These are phyloP conservation scores for Dicorynia guianensis DNA, from an alignment of 306 rosid species.

Conservation along the genomic window DNA sequence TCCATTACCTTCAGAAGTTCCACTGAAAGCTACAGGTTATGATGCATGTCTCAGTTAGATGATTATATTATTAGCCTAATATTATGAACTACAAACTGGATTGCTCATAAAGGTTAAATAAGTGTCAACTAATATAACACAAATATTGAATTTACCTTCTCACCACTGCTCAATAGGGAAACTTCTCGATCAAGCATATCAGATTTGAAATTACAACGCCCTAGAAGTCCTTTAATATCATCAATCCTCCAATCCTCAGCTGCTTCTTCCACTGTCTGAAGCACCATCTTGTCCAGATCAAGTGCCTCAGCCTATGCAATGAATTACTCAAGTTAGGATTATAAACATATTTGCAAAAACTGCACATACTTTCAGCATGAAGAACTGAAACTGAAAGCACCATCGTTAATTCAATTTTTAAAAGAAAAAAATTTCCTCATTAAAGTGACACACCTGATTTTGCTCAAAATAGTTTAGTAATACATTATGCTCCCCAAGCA, in stretches of 20 bases:
- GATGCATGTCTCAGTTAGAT: slow-evolving; percentile 11
- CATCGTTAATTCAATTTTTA: slow-evolving; percentile 3
- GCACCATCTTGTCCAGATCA: slow-evolving; percentile 63
- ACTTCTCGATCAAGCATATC: slow-evolving; percentile 71
- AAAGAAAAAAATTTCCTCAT: slow-evolving; percentile 23
- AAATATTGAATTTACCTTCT: slow-evolving; percentile 53
- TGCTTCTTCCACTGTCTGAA: slow-evolving; percentile 64
- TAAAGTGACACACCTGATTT: slow-evolving; percentile 74
- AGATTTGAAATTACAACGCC: slow-evolving; percentile 71
- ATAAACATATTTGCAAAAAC: slow-evolving; percentile 3
- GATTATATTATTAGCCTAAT: background rate
- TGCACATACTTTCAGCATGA: slow-evolving; percentile 1
- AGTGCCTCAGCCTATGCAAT: slow-evolving; percentile 70
- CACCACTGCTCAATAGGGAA: slow-evolving; percentile 69
- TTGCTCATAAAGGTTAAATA: slow-evolving; percentile 8
- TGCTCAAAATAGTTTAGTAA: slow-evolving; percentile 97
- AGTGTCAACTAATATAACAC: background rate
- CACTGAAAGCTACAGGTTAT: slow-evolving; percentile 19
- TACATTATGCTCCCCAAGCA: slow-evolving; percentile 93
- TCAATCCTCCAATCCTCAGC: slow-evolving; percentile 70
- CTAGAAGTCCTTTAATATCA: slow-evolving; percentile 72
- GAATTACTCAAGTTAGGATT: slow-evolving; percentile 18
- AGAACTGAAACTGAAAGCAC: slow-evolving; percentile 21
- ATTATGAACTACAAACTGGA: background rate
- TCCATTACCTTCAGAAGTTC: slow-evolving; percentile 26